Base-by-base conservation (phyloP, 176 grass and related monocot genomes). In the Cenchrus purpureus region DNA sequence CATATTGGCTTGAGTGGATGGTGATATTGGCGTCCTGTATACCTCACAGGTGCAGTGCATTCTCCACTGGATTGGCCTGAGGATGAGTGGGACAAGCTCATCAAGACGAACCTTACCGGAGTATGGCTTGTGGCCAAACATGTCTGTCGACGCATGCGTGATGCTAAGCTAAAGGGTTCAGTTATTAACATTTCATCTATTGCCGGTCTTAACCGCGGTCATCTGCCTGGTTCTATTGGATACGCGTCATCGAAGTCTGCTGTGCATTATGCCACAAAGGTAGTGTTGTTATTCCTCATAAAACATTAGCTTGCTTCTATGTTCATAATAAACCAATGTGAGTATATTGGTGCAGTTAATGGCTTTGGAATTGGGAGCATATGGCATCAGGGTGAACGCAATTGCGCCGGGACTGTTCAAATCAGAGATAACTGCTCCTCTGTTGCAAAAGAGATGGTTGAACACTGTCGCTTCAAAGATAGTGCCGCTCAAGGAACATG, bases 81-180 rank as follows among this genome's bases (percentile, higher is more conserved):
- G 32, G 91, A 90, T 31, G 93, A 94, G 71, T 98, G 87, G 91
- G 80, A 87, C 68, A 85, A 57, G 44, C 17, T 94, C n/a, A 85
- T 98, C 55, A 91, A 89, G 83, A 98, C 91, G 53, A 98, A 98
- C 76, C 89, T 98, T n/a, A 95, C 87, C 2, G 93, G 96, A 81
- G 52, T 89, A 29, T 98, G 93, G 93, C 86, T 95, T 0, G 89
- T 98, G 4, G 66, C 89, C 20, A 98, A 98, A 73, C 93, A 94
- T 89, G 89, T 98, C 45, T 94, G 96, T 70, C 85, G 68, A 25
- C 88, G 55, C 12, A 98, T 98, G 89, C 74, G 40, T 7, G 83
- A 90, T 71, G 89, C 91, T 34, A 98, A 95, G 40, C 52, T 89
- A 22, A 89, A 89, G 67, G 91, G 91, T 84, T 94, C 91, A 32